Conservation (phyloP, 768 basidiomycete species). For the Russula virescens region DNA sequence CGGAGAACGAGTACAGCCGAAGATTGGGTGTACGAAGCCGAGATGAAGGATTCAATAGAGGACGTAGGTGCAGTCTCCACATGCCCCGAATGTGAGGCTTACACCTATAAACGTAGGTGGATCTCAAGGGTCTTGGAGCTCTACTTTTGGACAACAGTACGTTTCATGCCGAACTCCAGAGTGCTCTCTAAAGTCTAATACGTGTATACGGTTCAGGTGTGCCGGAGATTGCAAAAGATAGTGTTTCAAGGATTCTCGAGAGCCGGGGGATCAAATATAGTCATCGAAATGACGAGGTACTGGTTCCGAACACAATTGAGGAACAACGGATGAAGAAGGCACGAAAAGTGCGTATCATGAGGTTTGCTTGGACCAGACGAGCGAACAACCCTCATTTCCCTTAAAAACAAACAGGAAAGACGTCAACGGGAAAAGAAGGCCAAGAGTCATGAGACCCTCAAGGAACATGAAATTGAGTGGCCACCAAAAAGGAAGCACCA, state of each 20-base stretch:
- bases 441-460: slow-evolving; percentile 23
- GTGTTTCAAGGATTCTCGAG: slow-evolving; percentile 49
- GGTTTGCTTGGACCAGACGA: not conserved
- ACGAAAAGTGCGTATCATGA: slow-evolving; percentile 38
- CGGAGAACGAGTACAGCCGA: slow-evolving; percentile 28
- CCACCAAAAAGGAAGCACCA: slow-evolving; percentile 62
- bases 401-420: slow-evolving; percentile 24
- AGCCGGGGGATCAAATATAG: slow-evolving; percentile 64
- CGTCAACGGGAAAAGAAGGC: slow-evolving; percentile 24
- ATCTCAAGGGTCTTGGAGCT: slow-evolving; percentile 52
- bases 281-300: slow-evolving; percentile 67
- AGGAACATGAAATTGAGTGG: slow-evolving; percentile 44
- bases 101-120: slow-evolving; percentile 29
- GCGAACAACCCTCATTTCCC: not conserved
- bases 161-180: not conserved
- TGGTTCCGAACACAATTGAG: slow-evolving; percentile 63
- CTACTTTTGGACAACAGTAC: slow-evolving; percentile 38
- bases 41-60: slow-evolving; percentile 40
- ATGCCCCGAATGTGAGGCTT: not conserved
- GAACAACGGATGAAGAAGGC: slow-evolving; percentile 53
- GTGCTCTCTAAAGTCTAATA: slow-evolving; percentile 28
- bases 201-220: slow-evolving; percentile 20
- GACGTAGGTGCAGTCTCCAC: slow-evolving; percentile 11
- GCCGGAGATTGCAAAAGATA: slow-evolving; percentile 41
- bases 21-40: slow-evolving; percentile 43